Evolutionary conservation across 257 asterid genomes (phyloP).

Genomic region (Solanum tacnaense): DNA sequence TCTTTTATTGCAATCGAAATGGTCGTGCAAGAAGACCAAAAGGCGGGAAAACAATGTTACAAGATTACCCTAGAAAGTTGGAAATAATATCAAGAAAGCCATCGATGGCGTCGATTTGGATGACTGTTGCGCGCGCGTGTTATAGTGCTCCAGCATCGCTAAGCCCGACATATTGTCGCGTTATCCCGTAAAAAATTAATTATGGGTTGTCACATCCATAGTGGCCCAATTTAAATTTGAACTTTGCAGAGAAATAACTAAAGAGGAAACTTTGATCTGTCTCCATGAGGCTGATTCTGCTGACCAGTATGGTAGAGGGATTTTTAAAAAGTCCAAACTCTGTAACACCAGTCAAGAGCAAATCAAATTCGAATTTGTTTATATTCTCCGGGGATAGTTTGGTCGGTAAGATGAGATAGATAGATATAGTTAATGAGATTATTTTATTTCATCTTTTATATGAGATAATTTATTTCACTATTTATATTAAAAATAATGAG

Average conservation of each 20-base stretch:
- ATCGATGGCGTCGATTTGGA: background rate
- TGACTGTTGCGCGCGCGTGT: background rate
- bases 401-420: background rate
- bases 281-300: background rate
- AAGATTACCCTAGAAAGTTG: background rate
- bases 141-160: background rate
- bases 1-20: background rate
- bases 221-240: background rate
- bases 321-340: background rate
- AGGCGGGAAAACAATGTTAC: background rate
- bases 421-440: no score
- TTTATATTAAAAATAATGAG: background rate
- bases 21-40: background rate
- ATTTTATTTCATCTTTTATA: no score
- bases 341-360: background rate
- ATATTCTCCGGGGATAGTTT: background rate
- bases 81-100: constrained; percentile 2
- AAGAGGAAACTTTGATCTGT: background rate
- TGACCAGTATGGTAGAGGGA: background rate
- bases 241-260: background rate
- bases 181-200: background rate
- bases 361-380: background rate
- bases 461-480: background rate
- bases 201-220: background rate
- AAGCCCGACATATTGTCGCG: background rate